A percentile compares a stretch with the other conserved stretches of the same genome.
phyloP scores from a whole-genome alignment of 129 eudicot genomes.

The Saposhnikovia divaricata region DNA sequence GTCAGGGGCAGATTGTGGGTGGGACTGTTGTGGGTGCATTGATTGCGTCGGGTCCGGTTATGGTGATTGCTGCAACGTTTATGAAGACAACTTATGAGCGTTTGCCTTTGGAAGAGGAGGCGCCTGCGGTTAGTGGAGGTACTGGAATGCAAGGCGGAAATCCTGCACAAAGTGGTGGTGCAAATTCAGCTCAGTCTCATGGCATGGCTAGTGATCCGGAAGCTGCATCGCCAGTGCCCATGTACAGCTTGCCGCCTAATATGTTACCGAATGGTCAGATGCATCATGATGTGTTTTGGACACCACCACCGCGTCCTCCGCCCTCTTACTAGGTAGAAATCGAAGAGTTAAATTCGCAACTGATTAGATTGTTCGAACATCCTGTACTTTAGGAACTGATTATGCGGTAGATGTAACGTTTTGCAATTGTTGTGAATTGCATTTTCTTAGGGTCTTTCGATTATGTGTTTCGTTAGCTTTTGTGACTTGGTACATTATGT shows the following conservation, averaged over 20 bases:
- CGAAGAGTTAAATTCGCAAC: neutral
- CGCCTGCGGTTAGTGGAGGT: constrained; percentile 19
- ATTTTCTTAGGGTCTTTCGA: constrained; percentile 13
- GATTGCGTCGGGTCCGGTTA: constrained; percentile 65
- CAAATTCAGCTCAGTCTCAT: constrained; percentile 28
- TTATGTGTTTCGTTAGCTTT: constrained; percentile 15
- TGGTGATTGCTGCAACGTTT: constrained; percentile 74
- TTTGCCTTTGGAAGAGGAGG: constrained; percentile 61
- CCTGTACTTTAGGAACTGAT: constrained; percentile 18
- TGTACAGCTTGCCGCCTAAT: constrained; percentile 58
- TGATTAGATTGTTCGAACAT: constrained; percentile 2
- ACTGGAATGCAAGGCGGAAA: constrained; percentile 35
- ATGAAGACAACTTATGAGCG: constrained; percentile 54
- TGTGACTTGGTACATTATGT: constrained; percentile 17
- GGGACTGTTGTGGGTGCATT: constrained; percentile 58
- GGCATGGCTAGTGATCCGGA: constrained; percentile 14
- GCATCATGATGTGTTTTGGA: constrained; percentile 68
- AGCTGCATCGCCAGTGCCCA: constrained; percentile 32
- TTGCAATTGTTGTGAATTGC: constrained; percentile 11
- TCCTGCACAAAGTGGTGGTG: constrained; percentile 25
- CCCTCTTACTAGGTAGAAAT: constrained; percentile 39
- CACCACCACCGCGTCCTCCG: constrained; percentile 57
- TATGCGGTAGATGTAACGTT: constrained; percentile 6
- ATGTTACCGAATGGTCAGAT: constrained; percentile 63
- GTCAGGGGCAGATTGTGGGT: constrained; percentile 81